Evolutionary conservation across 2,329 filamentous ascomycete species (phyloP), one percentile per base, ranked within the genome.

Genomic region (Fusarium mangiferae): DNA sequence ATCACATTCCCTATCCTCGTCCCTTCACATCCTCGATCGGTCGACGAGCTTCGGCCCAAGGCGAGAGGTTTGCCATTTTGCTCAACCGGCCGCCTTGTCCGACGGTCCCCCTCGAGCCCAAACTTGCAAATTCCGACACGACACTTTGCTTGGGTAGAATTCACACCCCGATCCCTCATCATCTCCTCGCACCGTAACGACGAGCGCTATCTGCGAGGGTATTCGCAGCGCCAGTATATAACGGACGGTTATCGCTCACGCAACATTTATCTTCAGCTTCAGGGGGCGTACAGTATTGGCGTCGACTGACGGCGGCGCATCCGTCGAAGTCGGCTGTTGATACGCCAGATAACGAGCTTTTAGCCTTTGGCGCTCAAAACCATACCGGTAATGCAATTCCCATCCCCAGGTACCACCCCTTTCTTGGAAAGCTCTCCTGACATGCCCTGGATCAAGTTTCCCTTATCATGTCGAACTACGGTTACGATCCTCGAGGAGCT

Each of bases 391-490:
- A 60, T 59, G 33, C 42, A 51, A 69, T 55, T 64, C 63, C 64
- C 49, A 48, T 24, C 54, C 35, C 24, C 26, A 38, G 46, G 33
- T 42, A 18, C 66, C 36, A 42, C 36, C 45, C 49, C 52, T 58
- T 52, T 45, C 38, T 59, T 45, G n/a, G 30, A 38, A 57, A 38
- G 38, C 54, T 62, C 58, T 62, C 42, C 73, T 74, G 51, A 76
- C 64, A 49, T 66, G 38, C 41, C 44, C 66, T 46, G 49, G 62
- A 51, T 65, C 64, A 66, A 76, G 66, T 59, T 68, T 66, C 59
- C 58, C 28, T 58, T 69, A 83, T 73, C 79, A 91, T 91, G 89
- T 87, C 88, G 78, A 88, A 90, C 79, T 90, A 90, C 77, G 87
- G 86, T 71, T 86, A 87, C 78, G 86, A 87, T 76, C 85, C 88